phyloP scores from a whole-genome alignment of 169 alveolate species.

The Plasmodium sp. region DNA sequence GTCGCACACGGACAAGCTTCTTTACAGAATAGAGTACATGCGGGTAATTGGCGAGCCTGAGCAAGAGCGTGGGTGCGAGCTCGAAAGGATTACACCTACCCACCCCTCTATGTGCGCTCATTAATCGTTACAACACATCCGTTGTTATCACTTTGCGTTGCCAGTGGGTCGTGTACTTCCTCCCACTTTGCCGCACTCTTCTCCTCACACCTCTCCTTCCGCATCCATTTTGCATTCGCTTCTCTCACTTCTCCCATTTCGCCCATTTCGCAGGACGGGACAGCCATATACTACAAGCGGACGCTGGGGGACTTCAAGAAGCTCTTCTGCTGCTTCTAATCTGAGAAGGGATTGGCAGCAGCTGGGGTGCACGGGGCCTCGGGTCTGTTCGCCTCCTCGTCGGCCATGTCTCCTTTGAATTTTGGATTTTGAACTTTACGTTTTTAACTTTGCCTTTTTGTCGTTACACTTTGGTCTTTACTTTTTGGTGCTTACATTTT shows the following conservation, averaged over 20 bases:
- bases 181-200: neutral
- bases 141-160: neutral
- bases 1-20: slow-evolving; percentile 10
- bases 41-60: slow-evolving; percentile 1
- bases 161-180: neutral
- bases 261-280: slow-evolving; percentile 52
- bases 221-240: neutral
- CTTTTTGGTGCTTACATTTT: too few relatives aligned
- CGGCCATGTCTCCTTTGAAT: neutral
- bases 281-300: slow-evolving; percentile 65
- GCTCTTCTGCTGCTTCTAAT: slow-evolving; percentile 33
- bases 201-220: neutral
- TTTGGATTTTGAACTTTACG: neutral
- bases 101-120: neutral
- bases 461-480: neutral
- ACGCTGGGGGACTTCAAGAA: slow-evolving; percentile 28
- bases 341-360: neutral
- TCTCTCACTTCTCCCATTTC: neutral
- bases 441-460: neutral
- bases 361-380: neutral
- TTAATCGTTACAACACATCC: neutral
- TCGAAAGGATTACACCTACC: neutral
- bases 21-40: slow-evolving; percentile 56
- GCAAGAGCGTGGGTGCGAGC: neutral
- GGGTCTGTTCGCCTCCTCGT: neutral